phyloP scores from a whole-genome alignment of 441 rosid genomes.

The Mallotus repandus region DNA sequence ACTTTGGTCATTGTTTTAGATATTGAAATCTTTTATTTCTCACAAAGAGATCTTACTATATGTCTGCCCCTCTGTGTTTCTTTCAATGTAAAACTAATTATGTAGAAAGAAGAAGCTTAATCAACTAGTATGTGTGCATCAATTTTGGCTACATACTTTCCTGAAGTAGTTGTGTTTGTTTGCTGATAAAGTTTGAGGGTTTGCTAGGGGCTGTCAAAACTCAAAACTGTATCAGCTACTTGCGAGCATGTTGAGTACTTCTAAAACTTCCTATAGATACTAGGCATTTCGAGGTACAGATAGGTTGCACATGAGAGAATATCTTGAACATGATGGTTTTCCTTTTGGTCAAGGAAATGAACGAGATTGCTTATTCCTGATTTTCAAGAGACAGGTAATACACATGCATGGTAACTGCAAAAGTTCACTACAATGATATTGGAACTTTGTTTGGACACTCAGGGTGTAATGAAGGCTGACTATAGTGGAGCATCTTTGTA shows the following conservation, averaged over 20 bases:
- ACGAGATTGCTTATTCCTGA: background rate
- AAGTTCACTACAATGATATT: background rate
- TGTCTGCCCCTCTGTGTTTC: background rate
- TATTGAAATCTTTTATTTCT: background rate
- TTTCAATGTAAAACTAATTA: background rate
- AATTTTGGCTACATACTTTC: too few relatives aligned
- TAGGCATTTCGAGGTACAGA: background rate
- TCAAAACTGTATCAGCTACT: background rate
- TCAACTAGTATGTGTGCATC: background rate
- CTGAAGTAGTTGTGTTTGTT: too few relatives aligned
- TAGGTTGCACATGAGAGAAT: background rate
- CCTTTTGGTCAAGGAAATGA: background rate
- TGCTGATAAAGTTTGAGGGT: too few relatives aligned
- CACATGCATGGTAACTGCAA: background rate
- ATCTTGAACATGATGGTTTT: background rate
- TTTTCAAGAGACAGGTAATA: background rate
- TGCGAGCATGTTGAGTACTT: background rate
- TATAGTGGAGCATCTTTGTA: background rate
- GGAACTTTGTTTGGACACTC: background rate
- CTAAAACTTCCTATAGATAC: background rate
- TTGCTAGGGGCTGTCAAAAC: too few relatives aligned
- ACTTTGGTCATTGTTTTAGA: background rate
- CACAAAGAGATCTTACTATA: background rate
- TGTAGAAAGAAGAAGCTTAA: background rate
- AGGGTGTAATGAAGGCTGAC: background rate